These are phyloP conservation scores for Delonix regia DNA, from an alignment of 306 rosid species.

Conservation along the genomic window DNA sequence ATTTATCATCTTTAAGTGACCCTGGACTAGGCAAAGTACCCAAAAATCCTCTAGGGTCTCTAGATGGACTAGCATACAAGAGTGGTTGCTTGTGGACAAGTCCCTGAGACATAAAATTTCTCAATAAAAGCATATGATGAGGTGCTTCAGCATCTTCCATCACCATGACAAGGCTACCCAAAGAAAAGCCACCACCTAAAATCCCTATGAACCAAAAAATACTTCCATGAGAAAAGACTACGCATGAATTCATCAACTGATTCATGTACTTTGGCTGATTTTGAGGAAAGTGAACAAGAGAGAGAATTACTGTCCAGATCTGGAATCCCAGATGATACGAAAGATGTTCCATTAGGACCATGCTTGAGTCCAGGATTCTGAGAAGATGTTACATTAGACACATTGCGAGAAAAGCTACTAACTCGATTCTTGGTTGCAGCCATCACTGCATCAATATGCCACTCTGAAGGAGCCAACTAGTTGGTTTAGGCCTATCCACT, in stretches of 20 bases:
- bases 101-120: conserved; percentile 95
- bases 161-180: conserved; percentile 87
- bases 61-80: conserved; percentile 81
- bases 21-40: conserved; percentile 86
- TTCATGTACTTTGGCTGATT: conserved; percentile 10
- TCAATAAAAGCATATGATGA: conserved; percentile 93
- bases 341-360: conserved; percentile 80
- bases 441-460: conserved; percentile 50
- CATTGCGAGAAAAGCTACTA: conserved; percentile 84
- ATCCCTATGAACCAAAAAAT: conserved; percentile 55
- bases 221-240: conserved; percentile 7
- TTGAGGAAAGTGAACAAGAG: conserved; percentile 9
- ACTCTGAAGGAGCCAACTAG: conserved; percentile 29
- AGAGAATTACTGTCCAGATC: conserved; percentile 80
- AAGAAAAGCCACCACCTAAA: conserved; percentile 82
- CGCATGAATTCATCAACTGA: not conserved
- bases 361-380: conserved; percentile 66
- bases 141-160: conserved; percentile 98
- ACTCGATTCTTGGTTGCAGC: conserved; percentile 53
- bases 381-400: conserved; percentile 45
- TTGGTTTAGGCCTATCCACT: not conserved
- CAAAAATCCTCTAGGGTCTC: conserved; percentile 77
- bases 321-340: conserved; percentile 75
- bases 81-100: conserved; percentile 81
- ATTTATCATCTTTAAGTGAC: conserved; percentile 60